Evolutionary conservation across 2,329 filamentous ascomycete species (phyloP).

Genomic region (Malbranchea zuffiana): DNA sequence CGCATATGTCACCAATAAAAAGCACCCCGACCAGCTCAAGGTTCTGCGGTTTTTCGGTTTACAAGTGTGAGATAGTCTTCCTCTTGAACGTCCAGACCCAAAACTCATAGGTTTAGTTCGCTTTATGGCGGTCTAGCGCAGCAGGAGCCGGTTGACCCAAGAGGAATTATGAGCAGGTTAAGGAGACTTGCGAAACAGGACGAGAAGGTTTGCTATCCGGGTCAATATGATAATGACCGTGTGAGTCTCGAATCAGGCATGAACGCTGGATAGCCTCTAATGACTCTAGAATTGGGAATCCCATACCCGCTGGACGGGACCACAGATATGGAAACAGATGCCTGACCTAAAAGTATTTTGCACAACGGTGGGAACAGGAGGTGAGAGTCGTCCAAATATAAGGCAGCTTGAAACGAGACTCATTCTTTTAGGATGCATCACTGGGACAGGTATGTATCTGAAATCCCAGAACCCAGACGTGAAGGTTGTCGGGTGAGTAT

Average conservation of each 20-base stretch:
- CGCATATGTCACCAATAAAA: conserved; percentile 51
- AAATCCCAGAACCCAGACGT: conserved; percentile 36
- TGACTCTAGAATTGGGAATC: conserved; percentile 37
- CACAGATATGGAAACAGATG: conserved; percentile 46
- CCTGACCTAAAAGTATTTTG: conserved; percentile 48
- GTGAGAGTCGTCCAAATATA: neutral
- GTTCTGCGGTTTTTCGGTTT: conserved; percentile 51
- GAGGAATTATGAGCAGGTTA: conserved; percentile 44
- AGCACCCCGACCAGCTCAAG: conserved; percentile 42
- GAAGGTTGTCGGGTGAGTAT: conserved; percentile 12
- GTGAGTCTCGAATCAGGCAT: too few relatives aligned
- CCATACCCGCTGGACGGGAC: conserved; percentile 49
- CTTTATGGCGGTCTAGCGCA: conserved; percentile 51
- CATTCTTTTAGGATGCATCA: conserved; percentile 30
- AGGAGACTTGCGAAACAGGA: conserved; percentile 34
- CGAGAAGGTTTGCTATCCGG: conserved; percentile 40
- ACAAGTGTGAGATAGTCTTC: neutral
- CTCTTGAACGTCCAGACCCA: neutral
- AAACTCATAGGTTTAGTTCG: conserved; percentile 25
- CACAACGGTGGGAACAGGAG: conserved; percentile 48
- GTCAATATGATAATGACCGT: conserved; percentile 44
- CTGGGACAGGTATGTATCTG: conserved; percentile 42
- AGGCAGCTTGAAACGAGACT: neutral
- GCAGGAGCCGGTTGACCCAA: conserved; percentile 43
- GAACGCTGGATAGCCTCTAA: neutral